A percentile compares a stretch with the other conserved stretches of the same genome.
phyloP scores from a whole-genome alignment of 2,329 filamentous ascomycete species.

The Nothopassalora personata region DNA sequence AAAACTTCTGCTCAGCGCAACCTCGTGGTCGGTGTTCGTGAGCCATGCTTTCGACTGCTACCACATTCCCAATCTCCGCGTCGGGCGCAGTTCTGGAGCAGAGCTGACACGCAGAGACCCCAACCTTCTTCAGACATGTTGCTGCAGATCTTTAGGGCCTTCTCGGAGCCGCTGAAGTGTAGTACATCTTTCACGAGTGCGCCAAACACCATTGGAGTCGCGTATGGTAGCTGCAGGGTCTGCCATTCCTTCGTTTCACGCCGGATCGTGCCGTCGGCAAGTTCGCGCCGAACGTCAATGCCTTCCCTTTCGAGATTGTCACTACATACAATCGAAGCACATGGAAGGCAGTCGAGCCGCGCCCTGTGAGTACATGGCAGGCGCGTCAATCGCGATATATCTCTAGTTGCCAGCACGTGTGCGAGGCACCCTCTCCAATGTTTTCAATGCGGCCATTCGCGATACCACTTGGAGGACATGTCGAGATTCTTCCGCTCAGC shows the following conservation, averaged over 20 bases:
- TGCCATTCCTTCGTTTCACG: slow-evolving; percentile 7
- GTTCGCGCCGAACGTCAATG: background rate
- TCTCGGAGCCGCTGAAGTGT: slow-evolving; percentile 42
- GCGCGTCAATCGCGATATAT: background rate
- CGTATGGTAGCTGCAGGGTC: slow-evolving; percentile 41
- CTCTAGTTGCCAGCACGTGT: background rate
- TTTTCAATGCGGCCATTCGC: background rate
- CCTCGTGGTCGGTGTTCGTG: too few relatives aligned
- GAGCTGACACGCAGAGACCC: slow-evolving; percentile 38
- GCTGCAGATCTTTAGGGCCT: slow-evolving; percentile 38
- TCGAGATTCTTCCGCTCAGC: slow-evolving; percentile 1
- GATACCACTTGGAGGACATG: background rate
- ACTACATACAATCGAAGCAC: background rate
- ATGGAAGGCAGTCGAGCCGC: background rate
- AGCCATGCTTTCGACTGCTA: too few relatives aligned
- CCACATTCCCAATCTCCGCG: slow-evolving; percentile 35
- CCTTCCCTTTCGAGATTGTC: background rate
- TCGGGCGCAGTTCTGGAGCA: slow-evolving; percentile 39
- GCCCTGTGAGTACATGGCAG: background rate
- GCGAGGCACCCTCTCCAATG: background rate
- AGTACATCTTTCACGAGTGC: slow-evolving; percentile 40
- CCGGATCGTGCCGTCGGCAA: too few relatives aligned
- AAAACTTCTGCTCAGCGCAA: too few relatives aligned
- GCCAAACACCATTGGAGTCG: slow-evolving; percentile 42
- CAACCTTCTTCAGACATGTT: slow-evolving; percentile 43